These are phyloP conservation scores for Uronychia binucleata DNA, from an alignment of 73 alveolate genomes.

Conservation along the genomic window DNA sequence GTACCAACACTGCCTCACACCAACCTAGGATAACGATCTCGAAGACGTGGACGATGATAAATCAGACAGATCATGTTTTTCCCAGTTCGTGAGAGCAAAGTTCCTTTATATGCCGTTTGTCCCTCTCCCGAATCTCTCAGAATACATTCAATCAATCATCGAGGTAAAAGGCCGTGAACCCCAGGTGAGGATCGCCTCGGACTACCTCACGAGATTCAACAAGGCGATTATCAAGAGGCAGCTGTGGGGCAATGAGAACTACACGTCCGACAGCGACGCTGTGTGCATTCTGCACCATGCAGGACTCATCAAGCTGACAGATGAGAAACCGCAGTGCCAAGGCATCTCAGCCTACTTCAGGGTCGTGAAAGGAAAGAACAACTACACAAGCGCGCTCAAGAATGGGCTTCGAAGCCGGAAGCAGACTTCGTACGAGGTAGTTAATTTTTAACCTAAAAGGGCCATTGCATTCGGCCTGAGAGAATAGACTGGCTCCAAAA, in stretches of 20 bases:
- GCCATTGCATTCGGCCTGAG: conserved; percentile 81
- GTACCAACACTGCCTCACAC: not conserved
- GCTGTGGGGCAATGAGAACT: conserved; percentile 91
- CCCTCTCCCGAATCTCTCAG: conserved; percentile 88
- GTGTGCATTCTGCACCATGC: conserved; percentile 92
- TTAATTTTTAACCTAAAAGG: conserved; percentile 10
- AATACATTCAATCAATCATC: conserved; percentile 69
- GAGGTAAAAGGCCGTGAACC: conserved; percentile 38
- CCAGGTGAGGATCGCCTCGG: conserved; percentile 72
- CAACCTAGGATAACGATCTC: not conserved
- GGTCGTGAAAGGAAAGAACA: conserved; percentile 80
- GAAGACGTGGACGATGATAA: not conserved
- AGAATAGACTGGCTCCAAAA: conserved; percentile 60
- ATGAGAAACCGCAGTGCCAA: conserved; percentile 75
- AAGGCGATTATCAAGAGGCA: conserved; percentile 81
- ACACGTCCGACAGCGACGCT: conserved; percentile 90
- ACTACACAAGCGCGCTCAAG: conserved; percentile 75
- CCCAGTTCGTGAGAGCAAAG: conserved; percentile 14
- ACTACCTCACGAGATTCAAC: conserved; percentile 79
- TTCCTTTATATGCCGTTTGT: conserved; percentile 85
- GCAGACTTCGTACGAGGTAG: conserved; percentile 66
- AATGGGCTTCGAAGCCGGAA: conserved; percentile 87
- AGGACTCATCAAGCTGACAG: conserved; percentile 73
- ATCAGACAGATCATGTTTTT: not conserved
- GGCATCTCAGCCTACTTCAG: conserved; percentile 81